Evolutionary conservation across 2,329 filamentous ascomycete genomes (phyloP), one percentile per base, ranked within the genome.

Genomic region (Grosmannia clavigera): DNA sequence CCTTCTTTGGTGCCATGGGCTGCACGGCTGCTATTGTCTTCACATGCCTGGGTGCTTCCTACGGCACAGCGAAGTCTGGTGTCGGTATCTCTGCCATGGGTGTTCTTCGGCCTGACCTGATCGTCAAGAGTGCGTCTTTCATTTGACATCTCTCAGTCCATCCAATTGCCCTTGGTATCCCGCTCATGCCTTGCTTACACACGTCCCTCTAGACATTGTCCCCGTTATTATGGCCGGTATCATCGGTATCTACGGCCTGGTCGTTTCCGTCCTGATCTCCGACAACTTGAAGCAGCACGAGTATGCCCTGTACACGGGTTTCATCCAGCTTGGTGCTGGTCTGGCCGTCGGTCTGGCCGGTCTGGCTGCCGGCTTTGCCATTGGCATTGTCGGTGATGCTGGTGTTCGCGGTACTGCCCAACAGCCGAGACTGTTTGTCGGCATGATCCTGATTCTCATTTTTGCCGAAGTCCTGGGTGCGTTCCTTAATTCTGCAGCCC

Each of bases 211-310:
- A 97, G 92, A 96, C 83, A 96, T 97, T 76, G 92, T 97, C 66
- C 94, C 94, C 74, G 94, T 97, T 77, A 96, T 99, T 86, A 99
- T 99, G 94, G 94, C 94, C 82, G 94, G 94, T 97, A 99, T 99
- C 78, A 97, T 99, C 78, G 94, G 90, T 88, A 97, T 99, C 76
- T 99, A 94, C 79, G 89, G 89, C 70, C 83, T 94, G 66, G 89
- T 94, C 76, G 88, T 92, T 63, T 92, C 89, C 22, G 89, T 94
- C 73, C 78, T 94, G 70, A 90, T 94, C 72, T 91, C 89, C 71
- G 88, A 90, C 73, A 85, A 84, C 69, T 79, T 94, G 65, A 81
- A 79, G 68, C 88, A 92, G 76, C 72, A 83, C 65, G 76, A 87
- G 64, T 80, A 73, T 61, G 66, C 88, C 63, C 81, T 94, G 63